phyloP scores from a whole-genome alignment of 371 early-diverging fungal genomes.

The Dichotomocladium elegans region DNA sequence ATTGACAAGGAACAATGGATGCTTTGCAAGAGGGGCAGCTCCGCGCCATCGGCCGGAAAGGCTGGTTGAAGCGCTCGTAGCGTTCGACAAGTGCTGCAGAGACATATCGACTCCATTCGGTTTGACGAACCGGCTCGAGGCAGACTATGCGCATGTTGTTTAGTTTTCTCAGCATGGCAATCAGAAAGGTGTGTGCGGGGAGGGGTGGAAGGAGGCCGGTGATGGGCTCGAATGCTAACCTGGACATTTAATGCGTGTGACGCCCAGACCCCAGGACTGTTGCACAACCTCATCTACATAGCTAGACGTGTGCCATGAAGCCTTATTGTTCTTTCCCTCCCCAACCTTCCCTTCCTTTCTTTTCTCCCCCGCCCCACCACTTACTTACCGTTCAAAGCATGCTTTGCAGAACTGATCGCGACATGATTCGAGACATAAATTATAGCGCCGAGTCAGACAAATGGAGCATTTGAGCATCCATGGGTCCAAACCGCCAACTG shows the following conservation, averaged over 20 bases:
- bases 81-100: conserved; percentile 33
- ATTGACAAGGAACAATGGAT: conserved; percentile 38
- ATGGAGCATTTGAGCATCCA: conserved; percentile 67
- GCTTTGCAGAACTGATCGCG: conserved; percentile 67
- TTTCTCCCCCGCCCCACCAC: too few relatives aligned
- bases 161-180: too few relatives aligned
- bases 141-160: conserved; percentile 54
- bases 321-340: too few relatives aligned
- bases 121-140: conserved; percentile 46
- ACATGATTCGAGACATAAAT: conserved; percentile 58
- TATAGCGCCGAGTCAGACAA: conserved; percentile 60
- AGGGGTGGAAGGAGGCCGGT: too few relatives aligned
- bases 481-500: conserved; percentile 47
- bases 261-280: conserved; percentile 62
- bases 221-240: conserved; percentile 20
- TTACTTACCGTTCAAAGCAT: conserved; percentile 57
- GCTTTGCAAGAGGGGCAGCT: conserved; percentile 48
- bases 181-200: too few relatives aligned
- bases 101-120: conserved; percentile 60
- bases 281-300: conserved; percentile 62
- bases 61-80: conserved; percentile 62
- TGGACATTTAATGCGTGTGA: conserved; percentile 62
- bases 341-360: too few relatives aligned
- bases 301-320: too few relatives aligned
- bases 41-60: conserved; percentile 57